Conservation (phyloP, 768 basidiomycete species). For the Hydnum rufescens region DNA sequence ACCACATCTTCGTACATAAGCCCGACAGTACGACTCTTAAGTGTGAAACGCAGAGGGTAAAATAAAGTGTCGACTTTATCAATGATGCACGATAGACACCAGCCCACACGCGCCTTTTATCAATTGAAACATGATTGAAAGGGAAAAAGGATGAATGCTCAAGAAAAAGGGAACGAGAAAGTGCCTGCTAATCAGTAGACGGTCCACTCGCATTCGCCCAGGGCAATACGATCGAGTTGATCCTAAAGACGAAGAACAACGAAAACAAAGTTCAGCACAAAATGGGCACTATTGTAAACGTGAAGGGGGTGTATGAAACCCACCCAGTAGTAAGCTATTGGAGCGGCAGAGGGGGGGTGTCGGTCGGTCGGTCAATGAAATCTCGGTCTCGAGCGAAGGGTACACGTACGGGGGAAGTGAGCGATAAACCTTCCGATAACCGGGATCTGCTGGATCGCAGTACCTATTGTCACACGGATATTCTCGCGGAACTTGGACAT, state of each 20-base stretch:
- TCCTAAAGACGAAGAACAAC: not conserved
- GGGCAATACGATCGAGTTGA: not conserved
- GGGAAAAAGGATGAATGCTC: too few relatives aligned
- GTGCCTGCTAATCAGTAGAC: not conserved
- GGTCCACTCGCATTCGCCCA: constrained; percentile 1
- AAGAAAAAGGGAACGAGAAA: too few relatives aligned
- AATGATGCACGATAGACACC: too few relatives aligned
- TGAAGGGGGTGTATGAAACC: not conserved
- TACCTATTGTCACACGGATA: not conserved
- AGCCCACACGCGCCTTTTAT: too few relatives aligned
- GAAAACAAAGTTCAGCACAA: not conserved
- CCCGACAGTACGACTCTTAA: too few relatives aligned
- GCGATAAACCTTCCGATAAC: constrained; percentile 6
- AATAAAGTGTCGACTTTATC: too few relatives aligned
- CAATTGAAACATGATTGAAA: too few relatives aligned
- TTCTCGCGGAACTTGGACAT: not conserved
- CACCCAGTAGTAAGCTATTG: not conserved
- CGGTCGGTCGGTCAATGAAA: too few relatives aligned
- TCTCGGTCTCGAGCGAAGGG: too few relatives aligned
- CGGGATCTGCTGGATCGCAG: constrained; percentile 7
- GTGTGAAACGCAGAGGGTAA: too few relatives aligned
- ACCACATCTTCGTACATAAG: too few relatives aligned
- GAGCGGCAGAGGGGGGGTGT: not conserved
- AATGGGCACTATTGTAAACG: not conserved
- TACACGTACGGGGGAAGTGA: constrained; percentile 1